Percentiles rank a stretch among this genome's conserved stretches.
These are phyloP conservation scores for Pythium utonaiense DNA, from an alignment of 352 stramenopile genomes.

Conservation along the genomic window DNA sequence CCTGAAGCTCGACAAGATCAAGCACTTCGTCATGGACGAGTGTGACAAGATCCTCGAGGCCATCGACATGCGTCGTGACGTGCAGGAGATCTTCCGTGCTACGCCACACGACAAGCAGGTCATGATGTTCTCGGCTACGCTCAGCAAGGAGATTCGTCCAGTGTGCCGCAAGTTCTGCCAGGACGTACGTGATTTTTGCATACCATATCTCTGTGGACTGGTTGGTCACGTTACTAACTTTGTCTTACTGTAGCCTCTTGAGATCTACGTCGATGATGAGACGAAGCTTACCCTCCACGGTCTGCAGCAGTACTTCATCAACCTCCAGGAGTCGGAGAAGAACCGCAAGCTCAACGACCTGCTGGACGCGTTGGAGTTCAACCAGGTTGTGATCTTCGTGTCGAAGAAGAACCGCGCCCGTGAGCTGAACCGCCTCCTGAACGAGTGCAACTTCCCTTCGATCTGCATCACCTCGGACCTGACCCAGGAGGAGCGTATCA, in stretches of 20 bases:
- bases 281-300: conserved; percentile 99
- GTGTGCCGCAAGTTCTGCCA: conserved; percentile 99
- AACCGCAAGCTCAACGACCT: conserved; percentile 99
- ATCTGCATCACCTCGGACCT: conserved; percentile 99
- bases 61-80: conserved; percentile 98
- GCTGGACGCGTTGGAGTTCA: conserved; percentile 99
- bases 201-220: neutral
- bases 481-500: conserved; percentile 97
- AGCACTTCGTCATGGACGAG: conserved; percentile 99
- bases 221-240: neutral
- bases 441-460: conserved; percentile 99
- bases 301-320: conserved; percentile 99
- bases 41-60: conserved; percentile 99
- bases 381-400: conserved; percentile 99
- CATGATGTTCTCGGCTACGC: conserved; percentile 99
- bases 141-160: conserved; percentile 98
- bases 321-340: conserved; percentile 98
- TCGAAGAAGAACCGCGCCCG: conserved; percentile 96
- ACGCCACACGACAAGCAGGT: conserved; percentile 99
- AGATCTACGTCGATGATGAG: conserved; percentile 99
- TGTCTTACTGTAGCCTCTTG: conserved; percentile 86
- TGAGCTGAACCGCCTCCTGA: conserved; percentile 97
- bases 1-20: conserved; percentile 98
- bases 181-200: conserved; percentile 70
- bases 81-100: conserved; percentile 99